Base-by-base conservation (phyloP, 257 asterid species). In the Solanum sparsipilum region DNA sequence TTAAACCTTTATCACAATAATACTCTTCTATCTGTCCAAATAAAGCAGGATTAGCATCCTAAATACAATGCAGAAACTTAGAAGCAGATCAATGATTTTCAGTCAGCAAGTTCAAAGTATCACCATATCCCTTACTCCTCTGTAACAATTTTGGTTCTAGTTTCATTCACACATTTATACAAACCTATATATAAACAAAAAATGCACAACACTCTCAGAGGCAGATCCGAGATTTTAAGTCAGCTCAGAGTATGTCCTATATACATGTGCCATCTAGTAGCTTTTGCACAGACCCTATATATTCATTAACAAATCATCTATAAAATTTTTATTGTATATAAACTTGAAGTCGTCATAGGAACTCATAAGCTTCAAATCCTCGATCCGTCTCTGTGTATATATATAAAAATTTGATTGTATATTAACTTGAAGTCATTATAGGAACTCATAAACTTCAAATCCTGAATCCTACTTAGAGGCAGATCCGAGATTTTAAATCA, bases 11-110 rank as follows among this genome's bases (percentile, higher is more conserved):
- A 9, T 91, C 98, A 35, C 81, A 91, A 79, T 90, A 95, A 83
- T 96, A 96, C 93, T 95, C 98, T 90, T 97, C 99, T 46, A 97
- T 92, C 99, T 96, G 91, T 79, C 29, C 72, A 83, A 86, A 83
- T 35, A 27, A 60, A 86, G 78, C 68, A 58, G 20, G 20, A 39
- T 74, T 13, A 70, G 56, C 56, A 6, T n/a, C 25, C 65, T 35
- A 91, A 83, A 29, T 79, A 81, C 20, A 86, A 79, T 15, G 13
- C 41, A 81, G 21, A 25, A 25, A 73, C 58, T 84, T 39, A 38
- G 25, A 27, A 7, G 38, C 56, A 35, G n/a, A 84, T 72, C 87
- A 20, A 6, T 8, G 18, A 73, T 73, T 73, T 34, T 35, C 52
- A 21, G 31, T 74, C 52, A 21, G 20, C 52, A 74, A 74, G 5